These are phyloP conservation scores for Diaporthe longicolla DNA, from an alignment of 2,329 filamentous ascomycete genomes.

Conservation along the genomic window DNA sequence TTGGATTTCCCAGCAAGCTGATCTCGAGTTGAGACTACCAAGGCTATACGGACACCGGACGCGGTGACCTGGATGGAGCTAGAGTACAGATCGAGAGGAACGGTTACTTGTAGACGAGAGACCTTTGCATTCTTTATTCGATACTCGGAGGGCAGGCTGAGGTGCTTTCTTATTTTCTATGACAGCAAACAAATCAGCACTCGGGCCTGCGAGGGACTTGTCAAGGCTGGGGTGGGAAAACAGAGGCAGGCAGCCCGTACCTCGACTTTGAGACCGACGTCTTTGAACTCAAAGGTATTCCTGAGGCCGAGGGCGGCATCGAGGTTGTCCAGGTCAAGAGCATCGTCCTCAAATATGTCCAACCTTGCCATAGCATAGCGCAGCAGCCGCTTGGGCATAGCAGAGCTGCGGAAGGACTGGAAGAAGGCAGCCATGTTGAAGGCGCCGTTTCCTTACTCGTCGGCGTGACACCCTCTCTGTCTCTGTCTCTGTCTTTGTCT, in stretches of 20 bases:
- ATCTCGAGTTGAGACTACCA: slow-evolving; percentile 66
- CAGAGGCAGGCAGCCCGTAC: slow-evolving; percentile 61
- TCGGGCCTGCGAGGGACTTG: neutral
- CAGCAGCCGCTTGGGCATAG: slow-evolving; percentile 90
- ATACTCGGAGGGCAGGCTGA: slow-evolving; percentile 81
- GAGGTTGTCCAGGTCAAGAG: slow-evolving; percentile 86
- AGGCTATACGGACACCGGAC: slow-evolving; percentile 81
- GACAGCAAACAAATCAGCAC: slow-evolving; percentile 21
- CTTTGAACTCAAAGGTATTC: slow-evolving; percentile 86
- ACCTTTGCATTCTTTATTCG: slow-evolving; percentile 82
- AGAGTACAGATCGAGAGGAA: slow-evolving; percentile 90
- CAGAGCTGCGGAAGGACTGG: slow-evolving; percentile 74
- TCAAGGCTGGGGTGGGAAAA: neutral
- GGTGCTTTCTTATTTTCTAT: slow-evolving; percentile 83
- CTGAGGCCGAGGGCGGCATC: slow-evolving; percentile 87
- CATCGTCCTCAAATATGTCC: slow-evolving; percentile 89
- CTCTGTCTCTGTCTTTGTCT: neutral
- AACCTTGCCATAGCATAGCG: slow-evolving; percentile 87
- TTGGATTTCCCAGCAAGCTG: slow-evolving; percentile 49
- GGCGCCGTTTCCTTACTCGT: slow-evolving; percentile 29
- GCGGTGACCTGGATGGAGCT: slow-evolving; percentile 87
- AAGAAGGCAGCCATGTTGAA: slow-evolving; percentile 79
- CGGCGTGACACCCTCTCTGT: neutral
- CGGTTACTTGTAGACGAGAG: slow-evolving; percentile 81
- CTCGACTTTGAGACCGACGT: slow-evolving; percentile 86